Base-by-base conservation (phyloP, 352 stramenopile genomes). In the Pythium inflatum region DNA sequence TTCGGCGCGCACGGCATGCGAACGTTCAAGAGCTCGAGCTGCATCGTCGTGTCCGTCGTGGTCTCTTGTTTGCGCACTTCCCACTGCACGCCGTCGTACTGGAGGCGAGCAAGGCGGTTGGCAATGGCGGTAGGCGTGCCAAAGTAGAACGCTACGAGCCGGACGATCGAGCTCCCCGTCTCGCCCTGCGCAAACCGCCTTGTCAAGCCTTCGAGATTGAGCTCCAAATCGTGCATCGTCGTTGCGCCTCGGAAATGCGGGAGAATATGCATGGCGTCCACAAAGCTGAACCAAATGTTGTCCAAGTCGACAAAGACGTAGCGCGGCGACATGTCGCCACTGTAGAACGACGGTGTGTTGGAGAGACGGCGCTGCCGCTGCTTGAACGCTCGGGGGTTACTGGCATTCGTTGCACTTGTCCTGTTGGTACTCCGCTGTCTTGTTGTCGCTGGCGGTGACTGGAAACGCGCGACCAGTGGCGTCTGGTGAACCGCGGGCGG, bases 271-370 rank as follows among this genome's bases (percentile, higher is more conserved):
- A 76, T 62, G 57, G 60, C 69, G 51, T 66, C 70, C 33, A 53
- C 71, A 3, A 80, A 62, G 11, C 68, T 71, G 13, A 66, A 64
- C 12, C 69, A 74, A 36, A 81, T 62, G 43, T 84, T 84, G 69
- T 84, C 77, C 18, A 81, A 57, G 68, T 84, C 78, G 56, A 84
- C 80, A 57, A 77, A 80, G 56, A 81, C 71, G 62, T 74, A 73
- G 0, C 77, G 77, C 27, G 71, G 60, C 7, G 28, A 5, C 5
- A 28, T 3, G 7, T 43, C 63, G n/a, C 63, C 51, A 46, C 51
- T 18, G 25, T 45, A 70, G 11, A 14, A 27, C 2, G 53, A 58
- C 13, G 54, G 51, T n/a, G 25, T 16, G 9, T 18, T 22, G 12
- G 25, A 50, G 20, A 69, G 62, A 20, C 45, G 38, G 27, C 48